phyloP scores from a whole-genome alignment of 148 eudicot species.

The Amaranthus hypochondriacus region DNA sequence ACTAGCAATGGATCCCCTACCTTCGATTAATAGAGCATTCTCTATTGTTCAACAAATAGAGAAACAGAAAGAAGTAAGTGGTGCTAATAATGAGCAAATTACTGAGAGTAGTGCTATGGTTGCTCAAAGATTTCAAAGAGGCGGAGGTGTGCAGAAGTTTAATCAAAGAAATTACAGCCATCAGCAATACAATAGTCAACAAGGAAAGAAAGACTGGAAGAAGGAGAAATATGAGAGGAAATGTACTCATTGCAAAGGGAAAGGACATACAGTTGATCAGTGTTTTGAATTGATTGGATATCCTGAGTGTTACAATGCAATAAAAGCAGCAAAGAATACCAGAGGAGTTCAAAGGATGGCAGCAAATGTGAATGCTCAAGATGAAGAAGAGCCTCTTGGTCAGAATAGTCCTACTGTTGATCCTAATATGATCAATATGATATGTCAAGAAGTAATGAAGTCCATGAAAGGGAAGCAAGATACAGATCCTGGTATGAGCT shows the following conservation, averaged over 20 bases:
- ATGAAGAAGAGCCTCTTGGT: neutral
- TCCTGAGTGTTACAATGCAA: neutral
- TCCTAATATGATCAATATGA: neutral
- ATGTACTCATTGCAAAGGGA: neutral
- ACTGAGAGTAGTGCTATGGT: neutral
- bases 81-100: neutral
- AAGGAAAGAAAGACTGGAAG: neutral
- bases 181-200: neutral
- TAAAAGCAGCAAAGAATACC: neutral
- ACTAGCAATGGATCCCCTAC: neutral
- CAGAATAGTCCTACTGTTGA: neutral
- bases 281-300: neutral
- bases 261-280: neutral
- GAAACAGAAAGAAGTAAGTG: neutral
- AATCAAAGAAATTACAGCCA: no score
- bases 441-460: neutral
- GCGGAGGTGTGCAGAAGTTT: neutral
- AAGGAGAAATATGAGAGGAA: neutral
- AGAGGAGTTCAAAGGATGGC: neutral
- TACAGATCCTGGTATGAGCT: no score
- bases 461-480: neutral
- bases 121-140: neutral
- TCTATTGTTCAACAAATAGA: neutral
- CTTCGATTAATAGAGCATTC: neutral
- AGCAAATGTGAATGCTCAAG: neutral